Percentiles rank a stretch among this genome's conserved stretches.
These are phyloP conservation scores for Phytopythium aichiense DNA, from an alignment of 352 stramenopile genomes.

Conservation along the genomic window DNA sequence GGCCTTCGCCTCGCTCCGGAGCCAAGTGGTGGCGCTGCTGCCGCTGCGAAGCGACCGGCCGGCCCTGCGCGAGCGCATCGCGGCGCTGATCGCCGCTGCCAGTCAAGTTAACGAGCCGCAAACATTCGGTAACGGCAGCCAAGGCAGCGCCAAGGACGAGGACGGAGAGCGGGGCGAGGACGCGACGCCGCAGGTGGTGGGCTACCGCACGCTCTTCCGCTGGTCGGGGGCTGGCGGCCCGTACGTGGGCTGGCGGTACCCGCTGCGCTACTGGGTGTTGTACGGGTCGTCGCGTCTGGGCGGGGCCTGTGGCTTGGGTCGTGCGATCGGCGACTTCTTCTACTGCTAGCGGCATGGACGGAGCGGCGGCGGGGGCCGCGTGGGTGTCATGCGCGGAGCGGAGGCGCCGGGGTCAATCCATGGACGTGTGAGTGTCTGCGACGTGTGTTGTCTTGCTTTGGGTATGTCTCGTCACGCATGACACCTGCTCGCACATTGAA, in stretches of 20 bases:
- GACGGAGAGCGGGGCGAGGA: neutral
- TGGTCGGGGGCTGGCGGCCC: neutral
- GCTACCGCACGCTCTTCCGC: conserved; percentile 8
- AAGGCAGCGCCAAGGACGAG: neutral
- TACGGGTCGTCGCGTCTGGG: neutral
- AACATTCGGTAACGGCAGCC: neutral
- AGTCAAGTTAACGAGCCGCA: neutral
- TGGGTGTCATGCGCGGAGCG: neutral
- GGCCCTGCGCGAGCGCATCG: neutral
- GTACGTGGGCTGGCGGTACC: conserved; percentile 7
- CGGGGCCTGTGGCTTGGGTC: neutral
- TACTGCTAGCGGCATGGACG: neutral
- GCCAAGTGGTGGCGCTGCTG: neutral
- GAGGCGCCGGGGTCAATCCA: neutral
- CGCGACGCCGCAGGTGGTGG: neutral
- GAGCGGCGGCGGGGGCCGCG: neutral
- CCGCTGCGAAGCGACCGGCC: neutral
- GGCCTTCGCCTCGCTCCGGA: neutral
- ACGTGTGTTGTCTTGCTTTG: conserved; percentile 1
- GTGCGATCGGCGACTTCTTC: neutral
- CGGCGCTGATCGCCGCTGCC: neutral
- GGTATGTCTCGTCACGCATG: neutral
- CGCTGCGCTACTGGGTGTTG: conserved; percentile 2
- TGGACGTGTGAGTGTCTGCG: neutral
- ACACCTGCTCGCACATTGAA: too few species aligned